Evolutionary conservation across 2,329 filamentous ascomycete genomes (phyloP).

Genomic region (Ilyonectria destructans): DNA sequence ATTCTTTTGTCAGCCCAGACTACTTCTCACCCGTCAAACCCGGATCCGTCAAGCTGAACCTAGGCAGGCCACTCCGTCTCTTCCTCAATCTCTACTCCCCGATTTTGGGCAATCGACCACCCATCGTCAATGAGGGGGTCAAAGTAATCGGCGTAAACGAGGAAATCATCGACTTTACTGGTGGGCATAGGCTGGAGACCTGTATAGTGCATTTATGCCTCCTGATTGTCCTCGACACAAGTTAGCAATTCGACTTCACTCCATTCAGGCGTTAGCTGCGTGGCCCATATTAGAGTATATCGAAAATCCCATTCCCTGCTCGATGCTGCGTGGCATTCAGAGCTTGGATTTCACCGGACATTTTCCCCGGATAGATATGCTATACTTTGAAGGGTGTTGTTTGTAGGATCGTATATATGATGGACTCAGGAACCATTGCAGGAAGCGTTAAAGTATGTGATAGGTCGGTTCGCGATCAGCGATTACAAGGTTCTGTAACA

Average conservation of each 20-base stretch:
- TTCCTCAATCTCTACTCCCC: too few species aligned
- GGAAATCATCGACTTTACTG: too few species aligned
- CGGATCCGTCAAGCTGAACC: too few species aligned
- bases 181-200: too few species aligned
- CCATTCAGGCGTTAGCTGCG: conserved; percentile 4
- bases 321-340: conserved; percentile 4
- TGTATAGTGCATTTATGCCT: too few species aligned
- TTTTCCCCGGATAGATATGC: neutral
- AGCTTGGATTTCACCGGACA: neutral
- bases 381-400: neutral
- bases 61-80: too few species aligned
- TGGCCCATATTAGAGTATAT: conserved; percentile 12
- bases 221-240: neutral
- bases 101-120: too few species aligned
- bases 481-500: neutral
- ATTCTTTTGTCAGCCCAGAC: too few species aligned
- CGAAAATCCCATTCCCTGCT: conserved; percentile 5
- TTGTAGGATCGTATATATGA: neutral
- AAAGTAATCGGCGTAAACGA: too few species aligned
- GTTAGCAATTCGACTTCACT: conserved; percentile 1
- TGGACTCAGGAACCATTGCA: neutral
- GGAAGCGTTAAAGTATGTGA: neutral
- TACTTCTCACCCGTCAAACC: too few species aligned
- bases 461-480: neutral
- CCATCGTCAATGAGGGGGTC: too few species aligned